Base-by-base conservation (phyloP, 306 rosid species). In the Quercus ilex region DNA sequence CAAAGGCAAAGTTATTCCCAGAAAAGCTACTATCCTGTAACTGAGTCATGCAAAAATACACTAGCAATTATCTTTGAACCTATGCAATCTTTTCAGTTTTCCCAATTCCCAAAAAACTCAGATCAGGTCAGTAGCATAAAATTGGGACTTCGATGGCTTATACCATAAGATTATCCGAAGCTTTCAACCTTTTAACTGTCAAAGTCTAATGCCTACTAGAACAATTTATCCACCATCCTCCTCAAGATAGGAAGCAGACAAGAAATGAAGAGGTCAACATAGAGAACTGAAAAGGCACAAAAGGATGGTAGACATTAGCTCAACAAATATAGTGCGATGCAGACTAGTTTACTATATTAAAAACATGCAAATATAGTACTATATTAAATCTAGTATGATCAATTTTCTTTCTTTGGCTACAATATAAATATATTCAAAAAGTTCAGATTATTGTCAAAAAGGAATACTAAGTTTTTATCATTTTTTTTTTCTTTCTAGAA, bases 51-150 rank as follows among this genome's bases (percentile, higher is more conserved):
- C 46, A 41, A 63, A 63, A 63, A 28, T 10, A 26, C 19, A 41
- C 33, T 63, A 76, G 73, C 77, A 72, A 68, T 67, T 38, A 69
- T 82, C 58, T 58, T 58, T 6, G 73, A 76, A 70, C 68, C 41
- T 35, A 82, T 57, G 19, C 13, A 82, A 38, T 71, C 20, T 55
- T 49, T 63, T 70, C 59, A 77, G 74, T 78, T 74, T 62, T 74
- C 9, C 41, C 4, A 5, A 63, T 41, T 63, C 69, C 21, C 19
- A 35, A 28, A 4, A 30, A 28, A 30, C 70, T 30, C 20, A 64
- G 43, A 30, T 64, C 46, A 64, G 70, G 46, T 17, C 20, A 64
- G 13, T 8, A 28, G 70, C 70, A 64, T 30, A 28, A 17, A 64
- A 30, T 49, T 49, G 53, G 53, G 53, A 13, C 53, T 49, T 49